These are phyloP conservation scores for Bacidia gigantensis DNA, from an alignment of 495 filamentous ascomycete genomes.

Conservation along the genomic window DNA sequence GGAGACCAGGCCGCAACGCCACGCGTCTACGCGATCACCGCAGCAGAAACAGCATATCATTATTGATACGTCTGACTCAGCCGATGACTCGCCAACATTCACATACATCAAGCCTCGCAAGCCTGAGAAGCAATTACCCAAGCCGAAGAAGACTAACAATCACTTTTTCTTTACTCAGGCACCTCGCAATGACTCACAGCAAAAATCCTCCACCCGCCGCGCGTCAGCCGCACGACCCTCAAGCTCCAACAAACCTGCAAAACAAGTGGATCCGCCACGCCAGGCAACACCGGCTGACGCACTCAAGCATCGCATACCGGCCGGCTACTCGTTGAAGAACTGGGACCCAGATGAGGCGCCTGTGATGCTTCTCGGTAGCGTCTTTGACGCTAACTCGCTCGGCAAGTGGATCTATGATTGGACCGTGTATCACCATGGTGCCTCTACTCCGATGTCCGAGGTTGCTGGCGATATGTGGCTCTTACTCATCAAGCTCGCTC, in stretches of 20 bases:
- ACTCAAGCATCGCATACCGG: constrained; percentile 64
- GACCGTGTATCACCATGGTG: constrained; percentile 86
- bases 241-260: constrained; percentile 25
- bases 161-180: constrained; percentile 39
- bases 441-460: constrained; percentile 75
- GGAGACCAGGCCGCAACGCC: constrained; percentile 15
- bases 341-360: constrained; percentile 93
- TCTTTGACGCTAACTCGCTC: constrained; percentile 94
- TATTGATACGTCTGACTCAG: constrained; percentile 42
- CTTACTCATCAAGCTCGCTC: constrained; percentile 84
- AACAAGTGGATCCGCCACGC: constrained; percentile 29
- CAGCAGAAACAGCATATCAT: constrained; percentile 36
- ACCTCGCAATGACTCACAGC: constrained; percentile 24
- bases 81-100: constrained; percentile 31
- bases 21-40: constrained; percentile 26
- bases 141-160: constrained; percentile 38
- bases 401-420: constrained; percentile 99
- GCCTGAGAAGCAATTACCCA: constrained; percentile 26
- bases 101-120: constrained; percentile 24
- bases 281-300: constrained; percentile 81
- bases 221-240: constrained; percentile 38
- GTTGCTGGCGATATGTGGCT: constrained; percentile 94
- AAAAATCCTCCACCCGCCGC: constrained; percentile 32
- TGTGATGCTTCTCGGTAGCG: constrained; percentile 85
- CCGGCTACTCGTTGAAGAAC: constrained; percentile 93